phyloP scores from a whole-genome alignment of 2,329 filamentous ascomycete species.

The Tolypocladium capitatum region DNA sequence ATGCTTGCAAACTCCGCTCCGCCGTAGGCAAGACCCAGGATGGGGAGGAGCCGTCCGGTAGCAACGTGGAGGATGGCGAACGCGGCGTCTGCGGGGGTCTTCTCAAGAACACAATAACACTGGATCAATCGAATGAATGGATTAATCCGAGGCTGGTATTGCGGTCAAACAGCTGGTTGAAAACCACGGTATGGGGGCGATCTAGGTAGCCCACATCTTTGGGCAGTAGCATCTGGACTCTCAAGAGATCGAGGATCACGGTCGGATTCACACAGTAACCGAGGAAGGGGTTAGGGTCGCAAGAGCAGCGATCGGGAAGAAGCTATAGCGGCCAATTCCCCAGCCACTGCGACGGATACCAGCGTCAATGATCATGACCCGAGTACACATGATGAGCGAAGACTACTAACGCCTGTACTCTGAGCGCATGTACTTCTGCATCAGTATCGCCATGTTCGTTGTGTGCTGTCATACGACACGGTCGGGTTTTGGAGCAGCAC shows the following conservation, averaged over 20 bases:
- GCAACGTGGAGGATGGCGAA: constrained; percentile 47
- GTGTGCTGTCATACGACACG: too few relatives aligned
- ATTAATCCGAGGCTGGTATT: constrained; percentile 47
- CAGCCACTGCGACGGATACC: constrained; percentile 41
- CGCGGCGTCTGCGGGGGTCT: constrained; percentile 44
- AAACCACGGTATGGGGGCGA: constrained; percentile 41
- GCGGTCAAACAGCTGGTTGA: constrained; percentile 55
- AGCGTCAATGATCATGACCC: constrained; percentile 45
- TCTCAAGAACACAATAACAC: constrained; percentile 40
- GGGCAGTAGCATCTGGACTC: not conserved
- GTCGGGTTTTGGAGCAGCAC: too few relatives aligned
- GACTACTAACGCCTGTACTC: too few relatives aligned
- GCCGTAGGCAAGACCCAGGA: constrained; percentile 34
- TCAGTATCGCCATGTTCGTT: too few relatives aligned
- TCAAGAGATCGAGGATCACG: constrained; percentile 34
- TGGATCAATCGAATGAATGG: constrained; percentile 55
- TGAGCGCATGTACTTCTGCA: too few relatives aligned
- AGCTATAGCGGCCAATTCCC: constrained; percentile 42
- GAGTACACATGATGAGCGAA: constrained; percentile 45
- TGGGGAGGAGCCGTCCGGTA: constrained; percentile 36
- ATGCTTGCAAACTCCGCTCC: constrained; percentile 39
- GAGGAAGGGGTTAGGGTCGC: constrained; percentile 40
- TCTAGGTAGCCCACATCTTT: constrained; percentile 44
- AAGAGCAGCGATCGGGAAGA: constrained; percentile 39
- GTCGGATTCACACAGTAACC: constrained; percentile 37